Evolutionary conservation across 2,329 filamentous ascomycete species (phyloP).

Genomic region (Graphilbum fragrans): DNA sequence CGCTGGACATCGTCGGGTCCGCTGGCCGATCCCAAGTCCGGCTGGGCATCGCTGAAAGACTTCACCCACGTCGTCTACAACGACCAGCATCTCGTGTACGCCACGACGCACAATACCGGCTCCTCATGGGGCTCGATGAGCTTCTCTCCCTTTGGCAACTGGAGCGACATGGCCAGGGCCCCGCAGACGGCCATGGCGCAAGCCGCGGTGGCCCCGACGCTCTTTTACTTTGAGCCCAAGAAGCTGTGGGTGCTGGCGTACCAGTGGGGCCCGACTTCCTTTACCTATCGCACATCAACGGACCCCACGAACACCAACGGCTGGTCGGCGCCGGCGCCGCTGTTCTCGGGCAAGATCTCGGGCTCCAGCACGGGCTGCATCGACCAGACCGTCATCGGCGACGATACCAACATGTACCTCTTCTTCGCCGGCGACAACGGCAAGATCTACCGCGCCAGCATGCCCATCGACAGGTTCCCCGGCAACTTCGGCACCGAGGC

Average conservation of each 20-base stretch:
- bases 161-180: constrained; percentile 35
- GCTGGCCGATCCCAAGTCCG: constrained; percentile 38
- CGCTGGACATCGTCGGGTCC: constrained; percentile 38
- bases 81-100: constrained; percentile 49
- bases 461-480: constrained; percentile 51
- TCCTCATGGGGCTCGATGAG: constrained; percentile 43
- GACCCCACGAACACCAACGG: constrained; percentile 44
- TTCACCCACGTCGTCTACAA: constrained; percentile 45
- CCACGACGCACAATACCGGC: constrained; percentile 29
- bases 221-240: constrained; percentile 53
- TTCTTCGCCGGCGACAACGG: constrained; percentile 59
- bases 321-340: constrained; percentile 40
- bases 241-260: constrained; percentile 52
- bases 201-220: constrained; percentile 42
- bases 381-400: constrained; percentile 53
- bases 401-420: constrained; percentile 47
- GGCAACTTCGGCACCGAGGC: constrained; percentile 41
- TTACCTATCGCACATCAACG: constrained; percentile 46
- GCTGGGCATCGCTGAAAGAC: constrained; percentile 50
- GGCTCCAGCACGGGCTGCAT: constrained; percentile 41
- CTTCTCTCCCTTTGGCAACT: constrained; percentile 43
- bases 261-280: constrained; percentile 49
- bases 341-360: constrained; percentile 43
- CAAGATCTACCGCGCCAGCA: constrained; percentile 50
- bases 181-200: constrained; percentile 37